Evolutionary conservation across 345 rosid genomes (phyloP), one percentile per base, ranked within the genome.

Genomic region (Lepidium africanum): DNA sequence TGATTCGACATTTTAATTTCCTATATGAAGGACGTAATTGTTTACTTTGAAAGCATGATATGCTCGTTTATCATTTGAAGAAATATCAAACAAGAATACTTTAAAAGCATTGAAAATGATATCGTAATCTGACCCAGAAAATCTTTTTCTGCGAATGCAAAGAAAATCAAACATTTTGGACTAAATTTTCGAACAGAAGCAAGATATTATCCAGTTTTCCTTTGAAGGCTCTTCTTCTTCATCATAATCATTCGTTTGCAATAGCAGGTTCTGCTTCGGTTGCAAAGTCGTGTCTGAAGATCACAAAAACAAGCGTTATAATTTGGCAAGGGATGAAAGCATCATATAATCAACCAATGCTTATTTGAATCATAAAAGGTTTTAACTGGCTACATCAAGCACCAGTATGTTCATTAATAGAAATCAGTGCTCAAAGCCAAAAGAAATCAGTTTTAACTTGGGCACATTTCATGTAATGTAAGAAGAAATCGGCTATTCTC

Each of bases 261-360:
- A 75, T 49, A 40, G 14, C 65, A 39, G 66, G 65, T 65, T 63
- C 74, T 0, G 58, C 60, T 69, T 75, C 62, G 16, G 54, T 55
- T 56, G 66, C 70, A 35, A 14, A 69, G 63, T 75, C 78, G 27
- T 69, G 37, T 49, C 70, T 75, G 86, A 10, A 69, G 3, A 70
- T 4, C 27, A 30, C 27, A n/a, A 48, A 62, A 61, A 39, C 33
- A 60, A 36, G 39, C 11, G 36, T 6, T 36, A 43, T 27, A 43
- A 42, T 42, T 33, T 23, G 10, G 13, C 23, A 10, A 5, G 36
- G 37, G 55, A 41, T n/a, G 60, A 69, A 45, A 52, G 47, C 43
- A 56, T 21, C 54, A 49, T 42, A 15, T 40, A 59, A 23, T 13
- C 51, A 48, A 10, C 12, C 32, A 38, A 7, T 52, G 52, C 15